Evolutionary conservation across 208 protist genomes (phyloP), one percentile per base, ranked within the genome.

Genomic region (Endotrypanum monterogeii): DNA sequence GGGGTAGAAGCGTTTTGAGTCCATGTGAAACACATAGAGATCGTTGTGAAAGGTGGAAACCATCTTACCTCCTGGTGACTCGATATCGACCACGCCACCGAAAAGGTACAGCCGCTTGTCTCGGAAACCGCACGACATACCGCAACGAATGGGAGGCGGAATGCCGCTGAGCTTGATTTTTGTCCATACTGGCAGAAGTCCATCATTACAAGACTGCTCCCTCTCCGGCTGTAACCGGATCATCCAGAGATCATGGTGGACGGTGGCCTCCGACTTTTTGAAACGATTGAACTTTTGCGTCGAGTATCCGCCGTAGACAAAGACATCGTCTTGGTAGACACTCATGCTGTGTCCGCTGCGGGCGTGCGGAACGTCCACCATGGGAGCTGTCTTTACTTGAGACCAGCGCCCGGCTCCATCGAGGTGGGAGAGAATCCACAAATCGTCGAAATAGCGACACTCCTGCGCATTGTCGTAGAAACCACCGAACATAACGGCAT

Each of bases 391-490:
- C 71, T 89, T 88, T 20, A 92, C 63, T 54, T 76, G 76, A 25
- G 74, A 81, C 91, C 89, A 96, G 39, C 78, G 80, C 11, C 89
- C 90, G n/a, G 82, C 81, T 0, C 87, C 91, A 41, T 97, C 94
- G n/a, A 98, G 69, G 39, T 84, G 23, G 23, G 87, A 91, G 18
- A 98, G 88, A 12, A 94, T 71, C 90, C 91, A 97, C 51, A 97
- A 67, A 69, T 98, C 94, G 72, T 98, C 89, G 74, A 86, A 96
- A 73, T 97, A 98, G 67, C 83, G 89, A 60, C 89, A 94, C 80
- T 96, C 89, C 68, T 89, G 86, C 18, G 89, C 85, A 41, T 95
- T 97, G 78, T 97, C 94, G 82, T 98, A 96, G 80, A 98, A 98
- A n/a, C 94, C 94, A 56, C 94, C 94, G 74, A 98, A 98, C 46